phyloP scores from a whole-genome alignment of 257 asterid species.

The Thymus mandschuricus region DNA sequence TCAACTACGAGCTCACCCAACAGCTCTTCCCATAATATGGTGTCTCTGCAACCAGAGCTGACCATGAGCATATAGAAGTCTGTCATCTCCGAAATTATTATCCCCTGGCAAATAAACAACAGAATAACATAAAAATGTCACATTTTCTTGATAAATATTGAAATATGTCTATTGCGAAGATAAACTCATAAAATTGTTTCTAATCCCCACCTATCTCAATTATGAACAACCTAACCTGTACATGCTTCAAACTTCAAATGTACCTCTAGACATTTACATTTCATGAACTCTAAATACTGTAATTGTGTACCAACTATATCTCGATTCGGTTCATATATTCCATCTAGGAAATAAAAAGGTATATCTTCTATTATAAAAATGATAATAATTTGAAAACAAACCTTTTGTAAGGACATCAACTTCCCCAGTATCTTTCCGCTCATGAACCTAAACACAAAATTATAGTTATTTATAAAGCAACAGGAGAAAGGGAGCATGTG shows the following conservation, averaged over 20 bases:
- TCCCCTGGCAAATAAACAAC: slow-evolving; percentile 65
- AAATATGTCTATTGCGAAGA: slow-evolving; percentile 14
- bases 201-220: neutral
- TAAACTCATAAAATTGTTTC: slow-evolving; percentile 9
- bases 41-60: slow-evolving; percentile 94
- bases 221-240: slow-evolving; percentile 24
- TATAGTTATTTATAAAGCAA: neutral
- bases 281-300: neutral
- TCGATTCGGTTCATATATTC: slow-evolving; percentile 8
- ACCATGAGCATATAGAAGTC: slow-evolving; percentile 95
- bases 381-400: slow-evolving; percentile 26
- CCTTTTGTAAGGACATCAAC: slow-evolving; percentile 98
- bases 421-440: slow-evolving; percentile 84
- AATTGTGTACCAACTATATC: neutral
- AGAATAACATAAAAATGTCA: slow-evolving; percentile 28
- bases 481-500: neutral
- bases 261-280: slow-evolving; percentile 4
- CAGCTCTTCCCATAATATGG: slow-evolving; percentile 99
- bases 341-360: slow-evolving; percentile 6
- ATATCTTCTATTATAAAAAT: neutral
- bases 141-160: slow-evolving; percentile 7
- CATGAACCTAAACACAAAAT: slow-evolving; percentile 75
- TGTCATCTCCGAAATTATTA: slow-evolving; percentile 91
- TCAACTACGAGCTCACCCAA: slow-evolving; percentile 74
- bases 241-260: slow-evolving; percentile 8